Evolutionary conservation across 345 rosid genomes (phyloP), one percentile per base, ranked within the genome.

Genomic region (Kernera saxatilis): DNA sequence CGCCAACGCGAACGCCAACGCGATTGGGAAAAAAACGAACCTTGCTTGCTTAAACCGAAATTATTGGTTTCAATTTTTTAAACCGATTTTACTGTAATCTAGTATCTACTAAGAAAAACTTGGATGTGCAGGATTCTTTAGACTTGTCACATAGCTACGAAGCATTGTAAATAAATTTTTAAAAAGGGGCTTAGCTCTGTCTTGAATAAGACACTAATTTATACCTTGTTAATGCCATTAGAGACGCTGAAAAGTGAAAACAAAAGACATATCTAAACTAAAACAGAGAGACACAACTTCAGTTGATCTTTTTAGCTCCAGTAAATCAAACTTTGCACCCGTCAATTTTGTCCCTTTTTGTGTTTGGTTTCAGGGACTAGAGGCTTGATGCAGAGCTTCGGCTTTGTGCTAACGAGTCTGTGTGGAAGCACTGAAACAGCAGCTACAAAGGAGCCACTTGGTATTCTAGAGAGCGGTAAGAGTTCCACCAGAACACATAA

Each of bases 361-460:
- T 51, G 82, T 64, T 81, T 82, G 67, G 78, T 70, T 64, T 81
- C 77, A 17, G 84, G 56, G 48, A 71, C 84, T 63, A 93, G 73
- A 36, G 96, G 81, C 87, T 82, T 93, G 62, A 91, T 78, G 82
- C 86, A 82, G 56, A 93, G 91, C 33, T 87, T 80, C 14, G 95
- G 97, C 81, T 93, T 93, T n/a, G 91, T 79, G 39, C 82, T 85
- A 39, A 87, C 84, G 13, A 87, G 90, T 55, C 76, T 83, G 67
- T 64, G 85, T 0, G 96, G 91, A 73, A 93, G 91, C 48, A 82
- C 90, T 10, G 95, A 87, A 15, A 93, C 93, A 21, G 88, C 97
- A 22, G 88, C 90, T 43, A 86, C 82, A 19, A 76, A 67, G 45
- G 89, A 86, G 15, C 86, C 83, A 26, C 58, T 82, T 2, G 90